Evolutionary conservation across 2,329 filamentous ascomycete genomes (phyloP), one percentile per base, ranked within the genome.

Genomic region (Neonectria hederae): DNA sequence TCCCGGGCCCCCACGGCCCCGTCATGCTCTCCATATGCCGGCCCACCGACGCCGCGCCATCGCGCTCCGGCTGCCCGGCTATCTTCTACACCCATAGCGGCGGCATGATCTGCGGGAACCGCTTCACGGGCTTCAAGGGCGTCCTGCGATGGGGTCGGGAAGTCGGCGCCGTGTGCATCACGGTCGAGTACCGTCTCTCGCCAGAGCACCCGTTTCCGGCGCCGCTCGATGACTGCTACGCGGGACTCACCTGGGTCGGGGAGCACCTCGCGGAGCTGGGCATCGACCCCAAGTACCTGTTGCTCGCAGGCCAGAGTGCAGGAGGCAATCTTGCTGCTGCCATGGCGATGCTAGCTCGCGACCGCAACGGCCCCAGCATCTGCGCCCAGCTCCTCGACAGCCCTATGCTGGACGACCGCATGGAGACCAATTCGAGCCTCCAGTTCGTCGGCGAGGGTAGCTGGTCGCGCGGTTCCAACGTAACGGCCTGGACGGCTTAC

Each of bases 331-430:
- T 84, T 1, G 80, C 80, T 0, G 79, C 81, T 1, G 76, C 73
- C 7, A 68, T 79, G 32, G 75, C 77, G 1, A 68, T 83, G 51
- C 73, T 80, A 64, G 80, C 79, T 8, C 71, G 80, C 21, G 77
- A 81, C 63, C 63, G 71, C 22, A 54, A 67, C 43, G 46, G 80
- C 70, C 59, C 73, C 67, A 42, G 66, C 78, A 59, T 77, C 71
- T 43, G 80, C 77, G 72, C 68, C 14, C 78, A 83, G 71, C 75
- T 84, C 48, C 76, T 84, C 11, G 73, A 81, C 49, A 81, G 81
- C 53, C 82, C 81, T 4, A 84, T 84, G 82, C 72, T 85, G 13
- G 82, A 85, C 67, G 80, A 84, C 63, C 71, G 77, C 51, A 78
- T 75, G 45, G 73, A 75, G n/a, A 72, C 64, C n/a, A 63, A 63